Conservation (phyloP, 192 early-diverging fungal species). For the Piromyces finnis region DNA sequence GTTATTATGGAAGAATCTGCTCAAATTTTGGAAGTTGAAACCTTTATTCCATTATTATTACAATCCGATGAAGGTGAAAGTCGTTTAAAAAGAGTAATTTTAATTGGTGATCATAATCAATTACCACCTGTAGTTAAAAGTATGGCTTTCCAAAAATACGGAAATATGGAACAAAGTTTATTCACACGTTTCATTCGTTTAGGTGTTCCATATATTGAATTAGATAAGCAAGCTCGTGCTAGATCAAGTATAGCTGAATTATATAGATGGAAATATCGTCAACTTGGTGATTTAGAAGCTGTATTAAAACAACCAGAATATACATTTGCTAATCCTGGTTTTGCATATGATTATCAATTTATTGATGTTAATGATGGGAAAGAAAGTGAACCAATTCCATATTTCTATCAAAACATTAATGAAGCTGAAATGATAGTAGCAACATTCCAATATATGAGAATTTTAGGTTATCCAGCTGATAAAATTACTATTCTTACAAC, state of each 20-base stretch:
- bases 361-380: conserved; percentile 65
- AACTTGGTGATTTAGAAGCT: conserved; percentile 42
- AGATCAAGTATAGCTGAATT: conserved; percentile 61
- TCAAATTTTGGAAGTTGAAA: conserved; percentile 86
- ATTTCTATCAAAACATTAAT: conserved; percentile 89
- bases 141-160: conserved; percentile 60
- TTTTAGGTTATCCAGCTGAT: conserved; percentile 80
- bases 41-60: conserved; percentile 78
- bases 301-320: conserved; percentile 22
- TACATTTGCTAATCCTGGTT: conserved; percentile 61
- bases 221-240: conserved; percentile 71
- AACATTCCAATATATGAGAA: conserved; percentile 87
- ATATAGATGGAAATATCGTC: conserved; percentile 69
- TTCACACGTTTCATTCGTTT: conserved; percentile 81
- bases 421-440: conserved; percentile 97
- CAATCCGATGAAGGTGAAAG: conserved; percentile 43
- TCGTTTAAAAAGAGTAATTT: conserved; percentile 67
- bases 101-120: conserved; percentile 98
- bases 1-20: conserved; percentile 96
- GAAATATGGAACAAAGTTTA: conserved; percentile 88
- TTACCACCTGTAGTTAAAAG: conserved; percentile 91
- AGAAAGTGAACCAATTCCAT: conserved; percentile 67
- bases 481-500: conserved; percentile 87
- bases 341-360: conserved; percentile 72
- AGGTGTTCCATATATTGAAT: conserved; percentile 77